Evolutionary conservation across 345 rosid genomes (phyloP).

Genomic region (Sapria himalayana): DNA sequence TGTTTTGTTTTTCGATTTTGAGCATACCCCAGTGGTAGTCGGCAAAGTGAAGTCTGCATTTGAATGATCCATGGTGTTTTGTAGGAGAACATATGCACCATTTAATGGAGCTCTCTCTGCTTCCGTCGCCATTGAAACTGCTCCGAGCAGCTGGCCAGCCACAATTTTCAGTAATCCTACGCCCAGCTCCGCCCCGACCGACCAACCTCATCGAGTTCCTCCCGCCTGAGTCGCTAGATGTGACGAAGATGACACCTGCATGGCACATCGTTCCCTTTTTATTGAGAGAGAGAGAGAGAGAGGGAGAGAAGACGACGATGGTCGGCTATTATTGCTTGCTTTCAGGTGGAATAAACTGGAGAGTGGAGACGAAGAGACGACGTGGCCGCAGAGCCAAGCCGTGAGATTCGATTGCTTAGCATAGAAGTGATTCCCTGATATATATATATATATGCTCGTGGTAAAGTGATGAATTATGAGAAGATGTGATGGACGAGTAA

Average conservation of each 20-base stretch:
- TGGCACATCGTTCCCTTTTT: constrained; percentile 12
- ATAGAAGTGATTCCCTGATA: too few species aligned
- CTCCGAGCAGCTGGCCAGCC: constrained; percentile 2
- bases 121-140: constrained; percentile 5
- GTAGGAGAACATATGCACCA: constrained; percentile 55
- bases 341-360: too few species aligned
- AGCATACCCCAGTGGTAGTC: constrained; percentile 30
- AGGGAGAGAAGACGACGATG: too few species aligned
- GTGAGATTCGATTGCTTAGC: too few species aligned
- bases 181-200: not conserved
- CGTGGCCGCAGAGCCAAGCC: too few species aligned
- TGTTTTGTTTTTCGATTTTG: not conserved
- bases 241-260: constrained; percentile 3
- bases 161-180: constrained; percentile 6
- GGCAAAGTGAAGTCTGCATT: constrained; percentile 50
- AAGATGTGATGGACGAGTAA: too few species aligned
- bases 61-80: constrained; percentile 56
- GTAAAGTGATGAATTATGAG: too few species aligned
- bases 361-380: too few species aligned
- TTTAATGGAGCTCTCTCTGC: constrained; percentile 14
- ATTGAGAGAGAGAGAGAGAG: too few species aligned
- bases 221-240: too few species aligned
- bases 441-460: too few species aligned
- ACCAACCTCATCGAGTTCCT: constrained; percentile 2
- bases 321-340: too few species aligned